A percentile compares a stretch with the other conserved stretches of the same genome.
Conservation (phyloP, 2,329 filamentous ascomycete species). For the Trichoderma atroviride region DNA sequence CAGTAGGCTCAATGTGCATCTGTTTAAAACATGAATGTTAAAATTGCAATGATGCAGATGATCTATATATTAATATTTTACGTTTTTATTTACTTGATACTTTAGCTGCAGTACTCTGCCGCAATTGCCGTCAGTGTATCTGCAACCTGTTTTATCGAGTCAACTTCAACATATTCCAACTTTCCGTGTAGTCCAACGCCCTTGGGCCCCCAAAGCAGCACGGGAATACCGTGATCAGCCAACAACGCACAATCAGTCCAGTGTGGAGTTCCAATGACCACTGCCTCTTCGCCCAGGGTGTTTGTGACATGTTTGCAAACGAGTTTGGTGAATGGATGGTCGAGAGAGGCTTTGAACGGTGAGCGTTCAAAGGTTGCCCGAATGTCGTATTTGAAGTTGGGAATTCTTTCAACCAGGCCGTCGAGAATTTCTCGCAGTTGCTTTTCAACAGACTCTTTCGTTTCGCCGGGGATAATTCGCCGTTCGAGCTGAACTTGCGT, state of each 20-base stretch:
- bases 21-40: not conserved
- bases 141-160: conserved; percentile 45
- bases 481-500: conserved; percentile 52
- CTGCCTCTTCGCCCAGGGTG: conserved; percentile 35
- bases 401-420: conserved; percentile 37
- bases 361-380: conserved; percentile 47
- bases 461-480: conserved; percentile 51
- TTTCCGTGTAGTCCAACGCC: conserved; percentile 54
- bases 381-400: conserved; percentile 46
- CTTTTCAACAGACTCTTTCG: conserved; percentile 38
- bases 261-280: conserved; percentile 40
- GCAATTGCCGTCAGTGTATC: conserved; percentile 35
- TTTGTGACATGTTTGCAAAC: conserved; percentile 36
- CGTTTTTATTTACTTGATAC: not conserved
- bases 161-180: conserved; percentile 52
- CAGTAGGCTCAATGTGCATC: no score
- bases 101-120: conserved; percentile 36
- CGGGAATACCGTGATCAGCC: conserved; percentile 47
- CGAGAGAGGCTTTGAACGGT: conserved; percentile 43
- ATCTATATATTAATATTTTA: not conserved
- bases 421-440: conserved; percentile 46
- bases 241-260: conserved; percentile 58
- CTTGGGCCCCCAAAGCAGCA: conserved; percentile 50
- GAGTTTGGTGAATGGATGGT: conserved; percentile 46
- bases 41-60: not conserved